phyloP scores from a whole-genome alignment of 257 asterid genomes.

The Craterostigma plantagineum region DNA sequence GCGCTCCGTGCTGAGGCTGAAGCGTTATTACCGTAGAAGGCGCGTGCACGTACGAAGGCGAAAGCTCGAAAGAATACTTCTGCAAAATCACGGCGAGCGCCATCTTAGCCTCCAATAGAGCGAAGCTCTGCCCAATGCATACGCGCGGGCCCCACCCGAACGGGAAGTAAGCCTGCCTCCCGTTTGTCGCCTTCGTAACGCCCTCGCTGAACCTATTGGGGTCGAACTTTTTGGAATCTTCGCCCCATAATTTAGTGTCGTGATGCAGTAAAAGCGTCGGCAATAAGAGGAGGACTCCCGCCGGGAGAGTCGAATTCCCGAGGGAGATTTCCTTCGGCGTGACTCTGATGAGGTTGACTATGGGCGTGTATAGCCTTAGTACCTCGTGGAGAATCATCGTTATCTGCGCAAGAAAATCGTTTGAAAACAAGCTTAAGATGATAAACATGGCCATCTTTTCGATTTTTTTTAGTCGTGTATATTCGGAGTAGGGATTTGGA shows the following conservation, averaged over 20 bases:
- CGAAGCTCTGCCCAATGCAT: conserved; percentile 33
- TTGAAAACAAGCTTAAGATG: not conserved
- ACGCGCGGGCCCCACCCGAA: conserved; percentile 32
- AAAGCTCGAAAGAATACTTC: conserved; percentile 17
- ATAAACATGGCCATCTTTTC: too few species aligned
- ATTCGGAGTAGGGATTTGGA: too few species aligned
- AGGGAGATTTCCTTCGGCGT: conserved; percentile 5
- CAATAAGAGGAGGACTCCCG: conserved; percentile 13
- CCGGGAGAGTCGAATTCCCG: conserved; percentile 15
- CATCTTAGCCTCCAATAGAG: conserved; percentile 29
- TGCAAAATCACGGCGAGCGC: conserved; percentile 20
- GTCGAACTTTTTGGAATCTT: conserved; percentile 24
- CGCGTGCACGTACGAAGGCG: conserved; percentile 21
- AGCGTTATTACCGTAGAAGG: conserved; percentile 9
- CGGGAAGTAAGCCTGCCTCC: conserved; percentile 12
- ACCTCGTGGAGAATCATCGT: conserved; percentile 33
- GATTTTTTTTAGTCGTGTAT: too few species aligned
- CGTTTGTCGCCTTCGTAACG: conserved; percentile 16
- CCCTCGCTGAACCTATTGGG: conserved; percentile 11
- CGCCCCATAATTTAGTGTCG: conserved; percentile 27
- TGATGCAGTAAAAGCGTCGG: conserved; percentile 22
- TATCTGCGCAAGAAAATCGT: conserved; percentile 11
- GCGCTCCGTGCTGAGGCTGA: conserved; percentile 25
- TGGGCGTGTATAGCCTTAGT: conserved; percentile 26
- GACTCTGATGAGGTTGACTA: conserved; percentile 1